Evolutionary conservation across 495 filamentous ascomycete species (phyloP), one percentile per base, ranked within the genome.

Genomic region (Penicillium bovifimosum): DNA sequence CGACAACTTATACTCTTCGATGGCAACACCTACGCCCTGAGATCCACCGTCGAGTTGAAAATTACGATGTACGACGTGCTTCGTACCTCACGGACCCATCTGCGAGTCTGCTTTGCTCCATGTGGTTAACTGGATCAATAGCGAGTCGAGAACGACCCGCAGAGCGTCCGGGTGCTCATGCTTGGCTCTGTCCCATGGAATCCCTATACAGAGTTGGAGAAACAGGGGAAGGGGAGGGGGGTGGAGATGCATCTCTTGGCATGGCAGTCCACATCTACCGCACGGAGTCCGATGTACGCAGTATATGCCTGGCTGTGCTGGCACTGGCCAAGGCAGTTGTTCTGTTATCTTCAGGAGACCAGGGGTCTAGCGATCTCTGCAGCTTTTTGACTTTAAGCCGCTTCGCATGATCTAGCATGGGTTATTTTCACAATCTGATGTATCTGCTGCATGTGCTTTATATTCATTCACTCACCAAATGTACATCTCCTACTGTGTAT

Each of bases 71-170:
- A 3, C 34, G 14, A 16, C 34, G 34, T 16, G 14, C 34, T 14
- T 36, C 13, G 13, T 47, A 47, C 53, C 44, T 56, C 47, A 51
- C 41, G 28, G 28, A 34, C 41, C 28, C 47, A 29, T 47, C 32
- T 47, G 7, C 28, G 41, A 51, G 20, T 46, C 10, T 38, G 38
- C 11, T 28, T 47, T 47, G n/a, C 44, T 54, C 52, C 43, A 48
- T 54, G 24, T 24, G 47, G 35, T 16, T 43, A 36, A 51, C 18
- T 56, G 41, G 47, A 38, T 47, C 46, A 51, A 36, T 14, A 16
- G 34, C n/a, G 8, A 33, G 47, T 31, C 20, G n/a, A 9, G 9
- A 24, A 14, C 6, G 49, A 41, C 40, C 49, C 49, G 35, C 42
- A 36, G 17, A 14, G 16, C 39, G 43, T 41, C 34, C 20, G 33